These are phyloP conservation scores for Ceratocystis variospora DNA, from an alignment of 2,329 filamentous ascomycete species.

Conservation along the genomic window DNA sequence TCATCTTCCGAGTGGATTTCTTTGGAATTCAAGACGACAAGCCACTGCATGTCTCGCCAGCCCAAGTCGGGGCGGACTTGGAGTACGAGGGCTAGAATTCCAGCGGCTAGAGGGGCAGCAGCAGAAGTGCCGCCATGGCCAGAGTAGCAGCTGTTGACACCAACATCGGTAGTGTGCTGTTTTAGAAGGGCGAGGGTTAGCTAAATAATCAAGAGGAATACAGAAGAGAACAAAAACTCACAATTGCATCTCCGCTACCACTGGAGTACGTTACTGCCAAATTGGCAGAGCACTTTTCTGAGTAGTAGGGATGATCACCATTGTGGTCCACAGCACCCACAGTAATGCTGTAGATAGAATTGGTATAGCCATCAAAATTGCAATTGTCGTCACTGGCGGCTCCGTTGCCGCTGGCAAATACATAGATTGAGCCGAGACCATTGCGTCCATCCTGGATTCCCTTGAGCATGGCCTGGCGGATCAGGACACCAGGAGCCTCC, in stretches of 20 bases:
- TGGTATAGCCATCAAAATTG: conserved; percentile 98
- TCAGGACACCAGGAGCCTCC: conserved; percentile 83
- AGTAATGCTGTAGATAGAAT: conserved; percentile 97
- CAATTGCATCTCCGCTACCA: conserved; percentile 72
- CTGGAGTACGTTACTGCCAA: conserved; percentile 95
- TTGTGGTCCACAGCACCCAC: conserved; percentile 83
- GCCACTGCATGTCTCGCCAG: conserved; percentile 91
- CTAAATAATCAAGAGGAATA: neutral
- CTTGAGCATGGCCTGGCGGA: conserved; percentile 80
- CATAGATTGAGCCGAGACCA: conserved; percentile 79
- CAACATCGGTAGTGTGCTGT: conserved; percentile 86
- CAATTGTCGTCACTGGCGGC: conserved; percentile 82
- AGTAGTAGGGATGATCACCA: conserved; percentile 87
- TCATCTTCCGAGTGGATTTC: conserved; percentile 54
- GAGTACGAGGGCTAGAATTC: conserved; percentile 79
- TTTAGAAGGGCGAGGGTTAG: conserved; percentile 13
- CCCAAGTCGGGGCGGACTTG: conserved; percentile 72
- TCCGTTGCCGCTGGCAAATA: conserved; percentile 94
- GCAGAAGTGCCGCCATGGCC: conserved; percentile 92
- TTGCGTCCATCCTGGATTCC: conserved; percentile 76
- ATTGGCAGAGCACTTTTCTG: conserved; percentile 88
- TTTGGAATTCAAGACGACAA: conserved; percentile 71
- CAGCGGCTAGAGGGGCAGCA: conserved; percentile 81
- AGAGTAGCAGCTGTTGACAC: conserved; percentile 61
- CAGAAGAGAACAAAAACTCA: conserved; percentile 28